These are phyloP conservation scores for Microstegium vimineum DNA, from an alignment of 176 grass and related monocot genomes.

Conservation along the genomic window DNA sequence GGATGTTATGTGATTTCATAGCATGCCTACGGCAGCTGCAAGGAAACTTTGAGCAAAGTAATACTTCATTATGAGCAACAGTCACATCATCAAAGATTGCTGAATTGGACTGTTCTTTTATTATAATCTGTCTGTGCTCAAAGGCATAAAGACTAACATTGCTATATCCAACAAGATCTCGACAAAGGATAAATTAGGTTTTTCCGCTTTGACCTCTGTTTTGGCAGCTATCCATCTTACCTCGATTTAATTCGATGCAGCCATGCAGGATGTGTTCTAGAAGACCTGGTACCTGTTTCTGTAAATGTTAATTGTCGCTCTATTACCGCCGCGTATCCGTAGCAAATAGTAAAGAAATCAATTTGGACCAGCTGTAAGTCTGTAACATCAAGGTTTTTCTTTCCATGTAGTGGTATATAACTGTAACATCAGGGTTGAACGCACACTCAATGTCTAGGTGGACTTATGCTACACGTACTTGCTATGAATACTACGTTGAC, in stretches of 20 bases:
- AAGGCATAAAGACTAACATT: background rate
- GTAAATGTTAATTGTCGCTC: background rate
- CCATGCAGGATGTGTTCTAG: background rate
- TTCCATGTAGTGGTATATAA: background rate
- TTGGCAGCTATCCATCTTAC: background rate
- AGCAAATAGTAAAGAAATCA: background rate
- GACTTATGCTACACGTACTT: background rate
- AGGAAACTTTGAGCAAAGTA: constrained; percentile 30
- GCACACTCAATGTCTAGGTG: background rate
- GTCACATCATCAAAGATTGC: constrained; percentile 31
- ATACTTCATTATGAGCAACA: constrained; percentile 3
- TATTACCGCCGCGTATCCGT: constrained; percentile 1
- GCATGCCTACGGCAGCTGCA: constrained; percentile 5
- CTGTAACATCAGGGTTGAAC: background rate
- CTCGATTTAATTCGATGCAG: background rate
- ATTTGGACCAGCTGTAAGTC: background rate
- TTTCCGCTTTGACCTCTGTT: constrained; percentile 34
- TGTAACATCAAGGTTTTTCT: background rate
- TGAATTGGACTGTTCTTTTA: background rate
- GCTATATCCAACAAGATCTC: constrained; percentile 5
- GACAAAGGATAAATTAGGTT: background rate
- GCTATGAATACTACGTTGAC: background rate
- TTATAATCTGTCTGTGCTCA: background rate
- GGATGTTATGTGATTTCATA: constrained; percentile 7
- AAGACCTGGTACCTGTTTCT: background rate